phyloP scores from a whole-genome alignment of 176 grass and related monocot genomes.

The Oryza glumipatula region DNA sequence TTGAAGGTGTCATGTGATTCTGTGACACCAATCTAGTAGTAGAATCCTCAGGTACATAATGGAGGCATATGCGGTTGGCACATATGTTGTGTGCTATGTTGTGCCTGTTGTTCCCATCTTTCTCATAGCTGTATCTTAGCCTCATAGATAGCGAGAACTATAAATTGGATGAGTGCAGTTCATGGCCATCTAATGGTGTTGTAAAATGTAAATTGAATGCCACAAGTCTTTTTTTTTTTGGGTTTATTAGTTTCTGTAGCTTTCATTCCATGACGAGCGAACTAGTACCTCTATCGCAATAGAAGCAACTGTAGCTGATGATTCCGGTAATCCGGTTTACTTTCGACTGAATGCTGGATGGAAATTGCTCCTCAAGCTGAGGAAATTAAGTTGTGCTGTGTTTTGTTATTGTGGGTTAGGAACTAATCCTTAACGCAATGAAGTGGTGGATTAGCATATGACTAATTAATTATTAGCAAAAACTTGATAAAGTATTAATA shows the following conservation, averaged over 20 bases:
- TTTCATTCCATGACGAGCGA: not conserved
- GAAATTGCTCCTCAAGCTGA: not conserved
- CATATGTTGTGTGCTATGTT: not conserved
- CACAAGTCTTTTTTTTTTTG: not conserved
- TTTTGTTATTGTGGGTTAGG: no score
- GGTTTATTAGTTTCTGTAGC: not conserved
- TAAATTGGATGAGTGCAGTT: constrained; percentile 12
- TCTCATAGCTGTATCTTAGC: constrained; percentile 7
- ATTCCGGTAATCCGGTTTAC: no score
- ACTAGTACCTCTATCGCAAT: not conserved
- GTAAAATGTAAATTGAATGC: constrained; percentile 48
- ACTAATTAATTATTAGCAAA: no score
- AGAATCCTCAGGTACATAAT: not conserved
- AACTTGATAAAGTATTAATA: no score
- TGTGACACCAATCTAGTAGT: not conserved
- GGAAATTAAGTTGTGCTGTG: no score
- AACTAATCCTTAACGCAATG: no score
- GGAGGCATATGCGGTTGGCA: not conserved
- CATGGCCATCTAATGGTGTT: not conserved
- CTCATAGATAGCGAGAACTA: constrained; percentile 20
- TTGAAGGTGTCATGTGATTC: not conserved
- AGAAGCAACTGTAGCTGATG: not conserved
- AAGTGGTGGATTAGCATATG: no score
- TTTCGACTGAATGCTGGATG: not conserved
- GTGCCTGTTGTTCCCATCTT: constrained; percentile 2